These are phyloP conservation scores for Achaetomium macrosporum DNA, from an alignment of 2,329 filamentous ascomycete species.

Conservation along the genomic window DNA sequence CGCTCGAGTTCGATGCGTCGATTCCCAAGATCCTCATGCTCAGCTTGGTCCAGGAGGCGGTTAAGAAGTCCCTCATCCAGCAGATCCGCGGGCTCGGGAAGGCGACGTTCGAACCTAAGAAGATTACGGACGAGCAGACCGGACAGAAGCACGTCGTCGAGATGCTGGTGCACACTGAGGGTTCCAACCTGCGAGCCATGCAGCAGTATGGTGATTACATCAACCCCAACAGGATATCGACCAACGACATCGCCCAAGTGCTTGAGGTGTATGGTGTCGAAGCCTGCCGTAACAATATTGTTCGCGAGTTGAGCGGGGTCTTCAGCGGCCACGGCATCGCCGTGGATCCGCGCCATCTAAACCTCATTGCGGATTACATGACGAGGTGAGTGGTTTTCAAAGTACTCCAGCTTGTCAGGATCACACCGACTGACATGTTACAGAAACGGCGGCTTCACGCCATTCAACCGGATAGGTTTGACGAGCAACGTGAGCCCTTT, in stretches of 20 bases:
- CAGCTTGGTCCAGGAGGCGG: slow-evolving; percentile 76
- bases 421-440: slow-evolving; percentile 1
- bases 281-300: slow-evolving; percentile 80
- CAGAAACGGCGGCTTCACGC: slow-evolving; percentile 69
- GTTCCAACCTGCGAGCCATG: slow-evolving; percentile 87
- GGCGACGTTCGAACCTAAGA: slow-evolving; percentile 61
- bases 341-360: slow-evolving; percentile 87
- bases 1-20: slow-evolving; percentile 72
- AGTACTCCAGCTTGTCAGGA: too few relatives aligned
- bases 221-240: slow-evolving; percentile 78
- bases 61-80: slow-evolving; percentile 75
- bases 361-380: slow-evolving; percentile 96
- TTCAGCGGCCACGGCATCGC: slow-evolving; percentile 88
- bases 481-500: slow-evolving; percentile 82
- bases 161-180: slow-evolving; percentile 66
- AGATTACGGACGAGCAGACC: slow-evolving; percentile 45
- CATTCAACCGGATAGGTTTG: slow-evolving; percentile 89
- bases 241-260: slow-evolving; percentile 87
- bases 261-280: slow-evolving; percentile 86
- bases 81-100: slow-evolving; percentile 71
- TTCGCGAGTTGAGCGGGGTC: slow-evolving; percentile 76
- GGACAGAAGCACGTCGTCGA: slow-evolving; percentile 43
- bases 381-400: slow-evolving; percentile 49
- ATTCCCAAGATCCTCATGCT: slow-evolving; percentile 92
- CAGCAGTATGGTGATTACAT: slow-evolving; percentile 80